Base-by-base conservation (phyloP, 1,139 yeast species). In the Candida sojae region DNA sequence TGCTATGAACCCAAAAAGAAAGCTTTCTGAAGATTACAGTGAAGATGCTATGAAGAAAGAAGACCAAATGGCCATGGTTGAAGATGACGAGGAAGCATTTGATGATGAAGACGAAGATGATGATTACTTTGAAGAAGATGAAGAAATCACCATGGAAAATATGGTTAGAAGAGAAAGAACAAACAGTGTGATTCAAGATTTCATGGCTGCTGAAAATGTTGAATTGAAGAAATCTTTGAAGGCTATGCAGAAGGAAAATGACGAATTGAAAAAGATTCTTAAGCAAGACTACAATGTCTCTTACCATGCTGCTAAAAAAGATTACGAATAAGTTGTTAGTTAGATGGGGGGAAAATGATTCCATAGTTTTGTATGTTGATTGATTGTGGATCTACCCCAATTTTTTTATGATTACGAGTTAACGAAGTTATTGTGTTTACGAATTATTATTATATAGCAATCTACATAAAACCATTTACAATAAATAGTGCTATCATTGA, bases 1-100 rank as follows among this genome's bases (percentile, higher is more conserved):
- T 26, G 49, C 53, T 48, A 49, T 43, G 48, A 51, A 51, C 43
- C 48, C 46, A 43, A 53, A 48, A 36, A 48, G 56, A 29, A 52
- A 52, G 39, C 49, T 53, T 42, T 43, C 48, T 32, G 48, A 53
- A 43, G 53, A 48, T 29, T 17, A 11, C 12, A 44, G 42, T 34
- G 33, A 40, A 30, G 53, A 47, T 5, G 32, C 44, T n/a, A 49
- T 53, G 48, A 43, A 49, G 41, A 43, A 46, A 34, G 53, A 51
- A n/a, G 34, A 49, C 10, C 45, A 48, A 30, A 39, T 30, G 39
- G 34, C 46, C 32, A 49, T 49, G 44, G 48, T 32, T 26, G 51
- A 48, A 10, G 40, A 37, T 25, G 46, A 48, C 6, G 48, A 40
- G 23, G 39, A 36, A 6, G 39, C 17, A 2, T n/a, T 25, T 25